Evolutionary conservation across 1,139 yeast species (phyloP).

Genomic region (Geotrichum histeridarum): DNA sequence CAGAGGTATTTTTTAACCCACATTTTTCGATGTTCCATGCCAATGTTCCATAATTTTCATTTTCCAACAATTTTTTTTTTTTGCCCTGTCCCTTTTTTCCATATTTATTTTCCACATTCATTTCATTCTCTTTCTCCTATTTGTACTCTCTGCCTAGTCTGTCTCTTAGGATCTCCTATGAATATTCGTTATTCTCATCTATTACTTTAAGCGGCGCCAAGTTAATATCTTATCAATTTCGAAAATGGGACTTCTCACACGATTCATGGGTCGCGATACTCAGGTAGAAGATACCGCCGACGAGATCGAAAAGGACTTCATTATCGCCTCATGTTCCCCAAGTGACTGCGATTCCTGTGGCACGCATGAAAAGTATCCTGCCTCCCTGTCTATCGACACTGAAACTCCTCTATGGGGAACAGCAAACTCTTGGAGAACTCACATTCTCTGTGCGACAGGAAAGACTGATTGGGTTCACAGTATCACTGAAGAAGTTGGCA

Average conservation of each 20-base stretch:
- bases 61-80: too few relatives aligned
- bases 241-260: slow-evolving; percentile 9
- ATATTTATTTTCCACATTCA: too few relatives aligned
- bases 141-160: too few relatives aligned
- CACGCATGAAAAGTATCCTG: slow-evolving; percentile 45
- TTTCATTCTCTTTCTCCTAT: too few relatives aligned
- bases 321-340: slow-evolving; percentile 29
- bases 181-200: too few relatives aligned
- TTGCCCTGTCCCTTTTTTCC: too few relatives aligned
- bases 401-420: slow-evolving; percentile 61
- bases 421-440: slow-evolving; percentile 63
- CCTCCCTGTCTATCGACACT: slow-evolving; percentile 50
- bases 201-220: too few relatives aligned
- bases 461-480: slow-evolving; percentile 80
- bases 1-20: too few relatives aligned
- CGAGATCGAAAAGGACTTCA: slow-evolving; percentile 21
- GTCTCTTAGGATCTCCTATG: too few relatives aligned
- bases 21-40: too few relatives aligned
- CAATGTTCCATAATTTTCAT: too few relatives aligned
- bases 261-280: slow-evolving; percentile 2
- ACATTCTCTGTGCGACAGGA: slow-evolving; percentile 76
- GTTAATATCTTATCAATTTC: neutral
- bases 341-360: slow-evolving; percentile 33
- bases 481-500: slow-evolving; percentile 52
- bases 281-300: slow-evolving; percentile 21